Percentiles rank a stretch among this genome's conserved stretches.
phyloP scores from a whole-genome alignment of 2,329 filamentous ascomycete genomes.

The Penicillium sp. region DNA sequence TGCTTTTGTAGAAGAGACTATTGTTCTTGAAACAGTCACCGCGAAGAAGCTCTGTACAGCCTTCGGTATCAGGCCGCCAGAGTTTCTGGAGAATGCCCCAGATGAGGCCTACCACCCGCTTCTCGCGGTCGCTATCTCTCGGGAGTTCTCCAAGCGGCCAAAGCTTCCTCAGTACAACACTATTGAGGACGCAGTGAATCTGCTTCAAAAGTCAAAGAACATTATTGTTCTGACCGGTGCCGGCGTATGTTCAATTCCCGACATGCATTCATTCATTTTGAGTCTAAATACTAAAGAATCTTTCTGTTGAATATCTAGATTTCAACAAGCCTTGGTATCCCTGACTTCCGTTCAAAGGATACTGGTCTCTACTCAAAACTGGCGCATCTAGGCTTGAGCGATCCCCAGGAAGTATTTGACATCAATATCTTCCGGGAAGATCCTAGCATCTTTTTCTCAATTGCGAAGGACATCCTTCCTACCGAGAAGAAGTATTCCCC shows the following conservation, averaged over 20 bases:
- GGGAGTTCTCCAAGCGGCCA: conserved; percentile 77
- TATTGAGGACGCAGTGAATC: conserved; percentile 78
- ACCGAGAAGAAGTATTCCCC: conserved; percentile 78
- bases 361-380: conserved; percentile 89
- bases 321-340: conserved; percentile 93
- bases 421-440: conserved; percentile 83
- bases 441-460: conserved; percentile 84
- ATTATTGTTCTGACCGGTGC: conserved; percentile 94
- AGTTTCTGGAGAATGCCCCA: conserved; percentile 69
- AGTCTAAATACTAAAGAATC: not conserved
- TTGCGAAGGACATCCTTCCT: conserved; percentile 88
- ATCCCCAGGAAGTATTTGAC: conserved; percentile 95
- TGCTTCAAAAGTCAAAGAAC: conserved; percentile 74
- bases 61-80: conserved; percentile 74
- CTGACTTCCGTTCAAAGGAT: conserved; percentile 92
- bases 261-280: not conserved
- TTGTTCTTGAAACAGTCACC: conserved; percentile 68
- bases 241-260: conserved; percentile 52
- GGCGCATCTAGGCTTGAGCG: conserved; percentile 71
- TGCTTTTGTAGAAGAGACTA: conserved; percentile 72
- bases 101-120: conserved; percentile 76
- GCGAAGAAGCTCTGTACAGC: conserved; percentile 84
- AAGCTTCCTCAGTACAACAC: conserved; percentile 81
- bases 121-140: conserved; percentile 73
- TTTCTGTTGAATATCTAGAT: conserved; percentile 53